phyloP scores from a whole-genome alignment of 2,329 filamentous ascomycete genomes.

The Coniella lustricola region DNA sequence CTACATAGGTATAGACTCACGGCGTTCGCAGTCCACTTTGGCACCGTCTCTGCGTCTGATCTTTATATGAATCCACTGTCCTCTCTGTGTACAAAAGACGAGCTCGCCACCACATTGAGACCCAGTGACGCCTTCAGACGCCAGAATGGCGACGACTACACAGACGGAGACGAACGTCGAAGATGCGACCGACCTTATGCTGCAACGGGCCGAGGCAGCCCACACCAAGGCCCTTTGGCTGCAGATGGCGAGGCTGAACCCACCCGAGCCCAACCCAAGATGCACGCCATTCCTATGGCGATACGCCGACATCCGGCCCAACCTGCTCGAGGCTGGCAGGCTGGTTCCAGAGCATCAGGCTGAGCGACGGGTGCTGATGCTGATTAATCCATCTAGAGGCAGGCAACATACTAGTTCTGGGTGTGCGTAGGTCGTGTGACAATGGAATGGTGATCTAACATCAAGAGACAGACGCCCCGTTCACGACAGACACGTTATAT shows the following conservation, averaged over 20 bases:
- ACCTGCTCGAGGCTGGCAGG: conserved; percentile 21
- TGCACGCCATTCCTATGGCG: conserved; percentile 28
- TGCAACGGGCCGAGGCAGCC: conserved; percentile 8
- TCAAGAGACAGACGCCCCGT: conserved; percentile 34
- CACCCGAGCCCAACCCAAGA: conserved; percentile 36
- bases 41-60: neutral
- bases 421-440: neutral
- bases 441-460: neutral
- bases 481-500: conserved; percentile 49
- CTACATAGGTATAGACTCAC: neutral
- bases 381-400: conserved; percentile 31
- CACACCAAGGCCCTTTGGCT: conserved; percentile 34
- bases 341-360: conserved; percentile 21
- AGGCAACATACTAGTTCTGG: conserved; percentile 7
- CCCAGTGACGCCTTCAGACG: neutral
- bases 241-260: conserved; percentile 36
- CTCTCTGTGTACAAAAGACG: neutral
- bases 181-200: conserved; percentile 11
- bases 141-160: conserved; percentile 11
- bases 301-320: conserved; percentile 26
- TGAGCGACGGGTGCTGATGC: conserved; percentile 35
- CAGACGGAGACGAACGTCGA: conserved; percentile 1
- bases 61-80: neutral
- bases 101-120: neutral
- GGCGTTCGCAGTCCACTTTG: neutral